Conservation (phyloP, 2,329 filamentous ascomycete species). For the Graphilbum fragrans region DNA sequence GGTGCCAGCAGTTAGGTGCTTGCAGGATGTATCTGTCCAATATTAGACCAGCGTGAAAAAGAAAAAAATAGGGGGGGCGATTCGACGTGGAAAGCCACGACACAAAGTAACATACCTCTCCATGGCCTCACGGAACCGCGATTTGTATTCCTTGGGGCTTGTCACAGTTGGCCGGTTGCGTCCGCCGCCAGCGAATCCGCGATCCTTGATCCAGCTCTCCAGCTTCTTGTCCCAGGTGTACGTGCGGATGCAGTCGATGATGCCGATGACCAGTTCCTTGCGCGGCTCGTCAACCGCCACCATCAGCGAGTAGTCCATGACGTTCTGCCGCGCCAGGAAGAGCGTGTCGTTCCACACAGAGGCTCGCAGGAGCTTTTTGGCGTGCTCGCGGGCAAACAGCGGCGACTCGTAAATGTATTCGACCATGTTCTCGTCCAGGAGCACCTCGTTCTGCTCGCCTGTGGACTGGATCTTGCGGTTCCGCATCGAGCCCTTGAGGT, state of each 20-base stretch:
- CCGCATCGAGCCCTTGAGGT: conserved; percentile 95
- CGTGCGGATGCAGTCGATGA: conserved; percentile 96
- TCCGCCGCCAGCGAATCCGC: conserved; percentile 65
- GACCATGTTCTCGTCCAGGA: conserved; percentile 97
- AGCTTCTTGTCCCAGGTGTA: conserved; percentile 99
- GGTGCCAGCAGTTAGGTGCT: conserved; percentile 65
- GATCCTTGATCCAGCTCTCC: conserved; percentile 99
- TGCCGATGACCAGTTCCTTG: conserved; percentile 90
- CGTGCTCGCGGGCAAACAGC: conserved; percentile 88
- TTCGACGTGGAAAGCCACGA: neutral
- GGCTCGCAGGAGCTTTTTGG: conserved; percentile 81
- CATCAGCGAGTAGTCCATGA: conserved; percentile 99
- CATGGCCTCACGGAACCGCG: conserved; percentile 92
- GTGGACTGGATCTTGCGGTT: conserved; percentile 96
- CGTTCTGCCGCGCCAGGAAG: conserved; percentile 86
- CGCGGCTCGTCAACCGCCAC: conserved; percentile 85
- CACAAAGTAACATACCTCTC: conserved; percentile 2
- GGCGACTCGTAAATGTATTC: conserved; percentile 98
- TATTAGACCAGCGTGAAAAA: neutral
- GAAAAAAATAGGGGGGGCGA: neutral
- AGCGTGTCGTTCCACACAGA: conserved; percentile 97
- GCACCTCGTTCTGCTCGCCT: conserved; percentile 88
- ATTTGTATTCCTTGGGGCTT: conserved; percentile 94
- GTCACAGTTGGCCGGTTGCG: conserved; percentile 88
- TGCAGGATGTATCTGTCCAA: conserved; percentile 51